Evolutionary conservation across 352 stramenopile species (phyloP).

Genomic region (Phytophthora boehmeriae): DNA sequence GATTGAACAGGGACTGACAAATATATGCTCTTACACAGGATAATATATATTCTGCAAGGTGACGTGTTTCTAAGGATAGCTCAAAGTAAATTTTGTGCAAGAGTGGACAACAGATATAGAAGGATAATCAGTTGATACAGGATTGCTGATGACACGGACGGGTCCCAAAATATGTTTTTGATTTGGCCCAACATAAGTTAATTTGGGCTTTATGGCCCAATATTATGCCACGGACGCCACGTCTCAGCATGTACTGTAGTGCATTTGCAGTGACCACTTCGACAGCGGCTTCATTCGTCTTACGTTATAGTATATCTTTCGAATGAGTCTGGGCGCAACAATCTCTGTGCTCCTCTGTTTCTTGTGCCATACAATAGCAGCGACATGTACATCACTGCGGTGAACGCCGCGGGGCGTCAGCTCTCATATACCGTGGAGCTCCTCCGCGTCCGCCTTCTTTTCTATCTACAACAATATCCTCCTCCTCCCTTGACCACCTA

Average conservation of each 20-base stretch:
- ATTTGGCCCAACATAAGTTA: too few relatives aligned
- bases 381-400: conserved; percentile 2
- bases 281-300: not conserved
- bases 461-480: conserved; percentile 12
- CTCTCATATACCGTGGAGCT: conserved; percentile 1
- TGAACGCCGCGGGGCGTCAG: not conserved
- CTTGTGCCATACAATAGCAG: not conserved
- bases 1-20: not conserved
- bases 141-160: not conserved
- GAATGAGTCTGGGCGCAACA: not conserved
- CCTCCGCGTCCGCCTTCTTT: not conserved
- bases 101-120: not conserved
- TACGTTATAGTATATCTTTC: too few relatives aligned
- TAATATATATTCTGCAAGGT: not conserved
- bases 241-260: too few relatives aligned
- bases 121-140: not conserved
- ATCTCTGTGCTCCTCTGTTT: not conserved
- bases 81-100: not conserved
- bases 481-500: conserved; percentile 3
- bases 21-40: too few relatives aligned
- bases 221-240: not conserved
- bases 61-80: not conserved
- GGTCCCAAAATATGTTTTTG: too few relatives aligned
- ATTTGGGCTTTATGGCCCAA: not conserved
- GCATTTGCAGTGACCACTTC: not conserved